Base-by-base conservation (phyloP, 23 red algal species). In the Porphyridium purpureum region DNA sequence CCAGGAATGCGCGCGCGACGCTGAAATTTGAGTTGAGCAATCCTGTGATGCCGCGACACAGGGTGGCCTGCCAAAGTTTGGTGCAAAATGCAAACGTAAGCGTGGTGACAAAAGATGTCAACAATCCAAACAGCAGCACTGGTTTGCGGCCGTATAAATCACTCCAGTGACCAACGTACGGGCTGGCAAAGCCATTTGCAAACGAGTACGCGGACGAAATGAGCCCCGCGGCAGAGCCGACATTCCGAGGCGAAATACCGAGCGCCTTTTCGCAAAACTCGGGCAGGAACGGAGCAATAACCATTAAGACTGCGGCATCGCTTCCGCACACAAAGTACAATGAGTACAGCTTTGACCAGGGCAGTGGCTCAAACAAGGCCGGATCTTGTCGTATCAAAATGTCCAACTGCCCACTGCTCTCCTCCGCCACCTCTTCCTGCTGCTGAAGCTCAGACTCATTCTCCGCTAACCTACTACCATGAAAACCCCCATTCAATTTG, bases 291-390 rank as follows among this genome's bases (percentile, higher is more conserved):
- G 38, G 38, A 44, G 17, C 38, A 11, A 17, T 11, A 44, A 44
- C 17, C 38, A 44, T 44, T 44, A 44, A 44, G 38, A 44, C 38
- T n/a, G n/a, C n/a, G n/a, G n/a, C n/a, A n/a, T n/a, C n/a, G n/a
- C n/a, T n/a, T n/a, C n/a, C n/a, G n/a, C n/a, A n/a, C n/a, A n/a
- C n/a, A n/a, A n/a, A n/a, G n/a, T n/a, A n/a, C n/a, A n/a, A n/a
- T n/a, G n/a, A n/a, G n/a, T n/a, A n/a, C n/a, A n/a, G n/a, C n/a
- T n/a, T n/a, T n/a, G n/a, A n/a, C n/a, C n/a, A n/a, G n/a, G n/a
- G n/a, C n/a, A n/a, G n/a, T n/a, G n/a, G n/a, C n/a, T n/a, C n/a
- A n/a, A n/a, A n/a, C n/a, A n/a, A n/a, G n/a, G n/a, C n/a, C n/a
- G n/a, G n/a, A n/a, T n/a, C n/a, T n/a, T n/a, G n/a, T n/a, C n/a